Conservation (phyloP, 306 rosid species). For the Calophaca sinica region DNA sequence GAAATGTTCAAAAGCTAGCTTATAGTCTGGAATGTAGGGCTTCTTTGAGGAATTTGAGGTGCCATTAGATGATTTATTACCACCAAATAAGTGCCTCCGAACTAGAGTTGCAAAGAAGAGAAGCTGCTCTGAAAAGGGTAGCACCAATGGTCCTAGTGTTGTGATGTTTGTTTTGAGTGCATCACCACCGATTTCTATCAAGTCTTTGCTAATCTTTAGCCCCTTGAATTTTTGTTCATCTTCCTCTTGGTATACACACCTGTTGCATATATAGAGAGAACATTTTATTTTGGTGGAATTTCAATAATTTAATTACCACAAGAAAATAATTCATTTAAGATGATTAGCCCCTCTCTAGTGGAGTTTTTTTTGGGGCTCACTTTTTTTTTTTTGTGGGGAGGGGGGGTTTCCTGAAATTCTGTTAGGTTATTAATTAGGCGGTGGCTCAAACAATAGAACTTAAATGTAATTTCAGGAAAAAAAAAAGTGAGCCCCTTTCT, state of each 20-base stretch:
- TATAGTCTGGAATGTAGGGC: constrained; percentile 87
- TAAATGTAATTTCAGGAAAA: too few species aligned
- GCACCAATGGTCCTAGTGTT: constrained; percentile 79
- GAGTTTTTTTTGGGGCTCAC: too few species aligned
- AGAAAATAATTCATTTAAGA: too few species aligned
- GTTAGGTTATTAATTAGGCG: too few species aligned
- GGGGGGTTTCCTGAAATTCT: too few species aligned
- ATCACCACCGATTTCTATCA: constrained; percentile 85
- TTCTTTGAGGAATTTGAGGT: constrained; percentile 51
- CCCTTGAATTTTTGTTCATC: constrained; percentile 79
- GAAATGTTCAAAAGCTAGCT: constrained; percentile 87
- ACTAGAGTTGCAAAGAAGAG: constrained; percentile 76
- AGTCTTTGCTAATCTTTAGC: constrained; percentile 79
- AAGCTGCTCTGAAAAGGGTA: constrained; percentile 86
- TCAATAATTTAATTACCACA: too few species aligned
- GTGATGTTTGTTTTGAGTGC: constrained; percentile 94
- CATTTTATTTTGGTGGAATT: too few species aligned
- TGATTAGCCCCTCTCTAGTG: too few species aligned
- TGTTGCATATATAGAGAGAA: constrained; percentile 13
- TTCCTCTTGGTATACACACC: constrained; percentile 92
- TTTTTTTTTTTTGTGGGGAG: too few species aligned
- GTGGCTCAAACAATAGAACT: too few species aligned
- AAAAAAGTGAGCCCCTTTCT: too few species aligned
- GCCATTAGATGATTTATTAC: constrained; percentile 26
- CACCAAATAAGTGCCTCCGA: constrained; percentile 72